Base-by-base conservation (phyloP, 2,329 filamentous ascomycete genomes). In the Paracamarosporium sp. region DNA sequence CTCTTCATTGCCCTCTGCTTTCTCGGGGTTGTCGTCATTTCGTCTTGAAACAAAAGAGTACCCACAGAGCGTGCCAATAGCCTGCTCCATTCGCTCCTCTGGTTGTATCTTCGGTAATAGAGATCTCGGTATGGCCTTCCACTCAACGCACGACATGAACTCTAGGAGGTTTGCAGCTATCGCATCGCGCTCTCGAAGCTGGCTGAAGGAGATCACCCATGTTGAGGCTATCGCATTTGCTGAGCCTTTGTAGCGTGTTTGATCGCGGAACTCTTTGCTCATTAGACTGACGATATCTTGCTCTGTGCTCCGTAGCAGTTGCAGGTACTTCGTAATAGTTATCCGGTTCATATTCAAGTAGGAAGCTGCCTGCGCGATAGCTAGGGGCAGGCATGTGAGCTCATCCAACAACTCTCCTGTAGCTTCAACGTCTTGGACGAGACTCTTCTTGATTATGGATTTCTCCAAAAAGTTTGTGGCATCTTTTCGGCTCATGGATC, bases 131-230 rank as follows among this genome's bases (percentile, higher is more conserved):
- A 67, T 66, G 1, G 57, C 53, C 41, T 63, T 65, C 59, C 51
- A 62, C 48, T 64, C 59, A 0, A 64, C 35, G 24, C 55, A 61
- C 17, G 56, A 61, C 27, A 63, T 59, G 51, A 80, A 80, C 0
- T 64, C 68, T 0, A 83, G 65, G 22, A 81, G 50, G 1, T 73
- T 50, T n/a, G 75, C 75, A 0, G 80, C 80, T 4, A 53, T 35
- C 0, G 31, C 4, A 28, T 79, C 57, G 1, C 76, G 35, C 51
- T 59, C 43, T 24, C 43, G 54, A n/a, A 63, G 55, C 46, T 66
- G 74, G 17, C 77, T 67, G 45, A 83, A 82, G 0, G 78, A 80
- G 4, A 82, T 72, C 0, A 80, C 61, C 75, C 72, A 82, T 0
- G 80, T 81, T 0, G 69, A 76, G 0, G 76, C 77, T 0, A 81